Evolutionary conservation across 495 filamentous ascomycete species (phyloP).

Genomic region (Sabuloglossum arenarium): DNA sequence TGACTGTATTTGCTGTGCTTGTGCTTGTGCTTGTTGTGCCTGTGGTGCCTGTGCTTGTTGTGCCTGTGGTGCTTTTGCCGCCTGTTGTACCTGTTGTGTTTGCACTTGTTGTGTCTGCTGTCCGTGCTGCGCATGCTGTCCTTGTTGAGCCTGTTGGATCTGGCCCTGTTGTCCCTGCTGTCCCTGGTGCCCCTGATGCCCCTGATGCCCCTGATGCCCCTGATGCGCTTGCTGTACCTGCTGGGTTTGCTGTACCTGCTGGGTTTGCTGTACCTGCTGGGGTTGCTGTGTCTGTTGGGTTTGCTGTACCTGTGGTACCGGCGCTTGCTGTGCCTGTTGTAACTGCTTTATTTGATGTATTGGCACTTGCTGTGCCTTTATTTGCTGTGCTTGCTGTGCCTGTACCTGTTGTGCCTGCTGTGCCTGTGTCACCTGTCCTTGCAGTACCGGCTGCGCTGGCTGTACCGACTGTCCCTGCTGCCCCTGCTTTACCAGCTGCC

Average conservation of each 20-base stretch:
- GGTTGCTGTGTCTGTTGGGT: constrained; percentile 15
- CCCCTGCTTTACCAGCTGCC: constrained; percentile 15
- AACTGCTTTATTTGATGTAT: neutral
- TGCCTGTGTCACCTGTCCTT: neutral
- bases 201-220: neutral
- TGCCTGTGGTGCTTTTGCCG: neutral
- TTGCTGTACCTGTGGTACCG: constrained; percentile 13
- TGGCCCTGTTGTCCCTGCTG: constrained; percentile 13
- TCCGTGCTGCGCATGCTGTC: constrained; percentile 6
- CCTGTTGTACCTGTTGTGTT: neutral
- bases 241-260: neutral
- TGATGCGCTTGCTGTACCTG: neutral
- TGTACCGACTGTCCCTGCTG: constrained; percentile 10
- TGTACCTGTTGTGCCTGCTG: neutral
- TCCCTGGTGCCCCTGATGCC: constrained; percentile 7
- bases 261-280: constrained; percentile 8
- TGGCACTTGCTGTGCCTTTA: neutral
- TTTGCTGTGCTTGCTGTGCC: neutral
- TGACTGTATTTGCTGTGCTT: constrained; percentile 12
- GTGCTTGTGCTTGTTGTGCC: constrained; percentile 12
- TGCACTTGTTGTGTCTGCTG: neutral
- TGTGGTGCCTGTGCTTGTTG: constrained; percentile 2
- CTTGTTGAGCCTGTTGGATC: constrained; percentile 12
- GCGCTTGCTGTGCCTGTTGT: constrained; percentile 6
- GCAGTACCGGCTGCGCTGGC: neutral